These are phyloP conservation scores for Cladophialophora yegresii DNA, from an alignment of 2,329 filamentous ascomycete species.

Conservation along the genomic window DNA sequence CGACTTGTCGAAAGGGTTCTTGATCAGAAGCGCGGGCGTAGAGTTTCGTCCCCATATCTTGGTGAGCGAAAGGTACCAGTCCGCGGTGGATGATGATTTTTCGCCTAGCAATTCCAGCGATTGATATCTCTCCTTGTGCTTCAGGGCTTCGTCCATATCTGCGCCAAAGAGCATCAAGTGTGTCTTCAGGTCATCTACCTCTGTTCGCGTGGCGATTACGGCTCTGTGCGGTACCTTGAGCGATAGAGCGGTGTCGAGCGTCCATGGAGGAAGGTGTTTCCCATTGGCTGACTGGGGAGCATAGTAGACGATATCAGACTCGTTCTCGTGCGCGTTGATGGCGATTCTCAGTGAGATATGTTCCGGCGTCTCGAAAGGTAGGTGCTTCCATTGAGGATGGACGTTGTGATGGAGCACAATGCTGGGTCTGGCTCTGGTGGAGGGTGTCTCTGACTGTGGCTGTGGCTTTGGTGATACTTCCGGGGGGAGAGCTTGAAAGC, in stretches of 20 bases:
- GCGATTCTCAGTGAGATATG: background rate
- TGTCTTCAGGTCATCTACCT: background rate
- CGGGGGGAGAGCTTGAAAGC: background rate
- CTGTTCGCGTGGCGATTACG: background rate
- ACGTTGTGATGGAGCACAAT: background rate
- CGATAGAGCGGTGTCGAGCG: background rate
- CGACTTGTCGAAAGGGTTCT: slow-evolving; percentile 1
- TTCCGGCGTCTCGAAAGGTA: background rate
- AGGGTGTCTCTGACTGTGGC: background rate
- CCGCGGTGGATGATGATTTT: background rate
- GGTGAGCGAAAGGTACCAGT: background rate
- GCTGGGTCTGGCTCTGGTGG: background rate
- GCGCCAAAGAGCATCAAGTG: background rate
- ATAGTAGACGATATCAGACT: background rate
- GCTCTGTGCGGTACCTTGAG: background rate
- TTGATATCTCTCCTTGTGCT: background rate
- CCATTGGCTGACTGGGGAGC: background rate
- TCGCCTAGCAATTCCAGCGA: background rate
- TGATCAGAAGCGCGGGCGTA: background rate
- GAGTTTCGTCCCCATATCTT: background rate
- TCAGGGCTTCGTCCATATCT: background rate
- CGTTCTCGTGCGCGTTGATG: slow-evolving; percentile 2
- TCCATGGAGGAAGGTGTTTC: background rate
- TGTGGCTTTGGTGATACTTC: background rate
- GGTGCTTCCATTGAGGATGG: background rate